These are phyloP conservation scores for Halenospora varia DNA, from an alignment of 495 filamentous ascomycete species.

Conservation along the genomic window DNA sequence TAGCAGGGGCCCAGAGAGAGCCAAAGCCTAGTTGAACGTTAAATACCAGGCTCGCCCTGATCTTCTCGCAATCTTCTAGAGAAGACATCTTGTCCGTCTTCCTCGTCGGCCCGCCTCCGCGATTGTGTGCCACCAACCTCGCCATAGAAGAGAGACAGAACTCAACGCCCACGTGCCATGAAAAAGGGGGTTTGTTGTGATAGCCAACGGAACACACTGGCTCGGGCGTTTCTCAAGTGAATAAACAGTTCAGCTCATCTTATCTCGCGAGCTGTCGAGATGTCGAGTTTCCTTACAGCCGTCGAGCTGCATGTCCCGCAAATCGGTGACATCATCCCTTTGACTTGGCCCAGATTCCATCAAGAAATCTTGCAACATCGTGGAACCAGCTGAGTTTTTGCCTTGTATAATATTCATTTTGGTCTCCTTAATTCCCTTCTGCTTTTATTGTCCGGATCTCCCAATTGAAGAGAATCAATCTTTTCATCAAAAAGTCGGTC, in stretches of 20 bases:
- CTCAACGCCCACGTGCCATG: neutral
- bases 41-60: too few species aligned
- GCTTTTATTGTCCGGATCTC: neutral
- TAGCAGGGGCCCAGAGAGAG: too few species aligned
- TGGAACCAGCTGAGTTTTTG: neutral
- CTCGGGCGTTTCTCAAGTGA: too few species aligned
- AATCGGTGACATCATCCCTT: conserved; percentile 1
- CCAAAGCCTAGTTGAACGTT: too few species aligned
- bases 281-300: neutral
- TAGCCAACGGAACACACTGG: too few species aligned
- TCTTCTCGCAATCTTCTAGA: too few species aligned
- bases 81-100: too few species aligned
- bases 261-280: neutral
- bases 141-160: too few species aligned
- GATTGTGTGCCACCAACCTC: too few species aligned
- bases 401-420: neutral
- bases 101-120: too few species aligned
- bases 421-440: neutral
- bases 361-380: neutral
- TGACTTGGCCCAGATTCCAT: neutral
- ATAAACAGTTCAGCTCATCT: neutral
- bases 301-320: neutral
- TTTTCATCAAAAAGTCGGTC: neutral
- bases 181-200: neutral
- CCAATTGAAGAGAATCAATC: neutral